Conservation (phyloP, 164 flowering plant genomes). For the Vitis riparia region DNA sequence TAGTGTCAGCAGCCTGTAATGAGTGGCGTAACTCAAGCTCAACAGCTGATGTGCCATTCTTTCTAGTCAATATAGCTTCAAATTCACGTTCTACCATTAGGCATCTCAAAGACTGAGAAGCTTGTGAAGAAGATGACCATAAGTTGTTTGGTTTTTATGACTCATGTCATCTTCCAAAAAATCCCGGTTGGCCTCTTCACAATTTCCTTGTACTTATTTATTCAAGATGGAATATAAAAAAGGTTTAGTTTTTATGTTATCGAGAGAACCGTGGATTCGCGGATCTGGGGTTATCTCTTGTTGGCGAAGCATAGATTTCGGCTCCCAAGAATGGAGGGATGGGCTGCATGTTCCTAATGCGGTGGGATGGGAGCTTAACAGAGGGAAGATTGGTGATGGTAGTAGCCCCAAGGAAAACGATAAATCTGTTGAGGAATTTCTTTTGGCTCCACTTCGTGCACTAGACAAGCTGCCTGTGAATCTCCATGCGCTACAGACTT, state of each 20-base stretch:
- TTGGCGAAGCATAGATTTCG: constrained; percentile 78
- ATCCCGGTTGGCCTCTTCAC: constrained; percentile 99
- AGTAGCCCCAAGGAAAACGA: constrained; percentile 63
- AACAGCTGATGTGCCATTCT: too few species aligned
- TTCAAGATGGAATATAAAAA: constrained; percentile 67
- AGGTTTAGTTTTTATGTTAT: constrained; percentile 76
- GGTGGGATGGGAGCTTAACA: constrained; percentile 84
- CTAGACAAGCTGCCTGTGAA: constrained; percentile 89
- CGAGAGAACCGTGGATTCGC: constrained; percentile 92
- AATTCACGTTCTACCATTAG: constrained; percentile 60
- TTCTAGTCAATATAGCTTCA: constrained; percentile 17
- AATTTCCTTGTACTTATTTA: constrained; percentile 74
- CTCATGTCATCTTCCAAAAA: constrained; percentile 80
- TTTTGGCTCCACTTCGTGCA: constrained; percentile 79
- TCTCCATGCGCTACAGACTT: constrained; percentile 75
- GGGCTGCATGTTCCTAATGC: constrained; percentile 53
- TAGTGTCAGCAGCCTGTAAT: too few species aligned
- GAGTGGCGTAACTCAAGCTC: too few species aligned
- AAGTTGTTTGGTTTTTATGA: constrained; percentile 97
- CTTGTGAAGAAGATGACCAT: constrained; percentile 49
- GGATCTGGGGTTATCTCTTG: constrained; percentile 74
- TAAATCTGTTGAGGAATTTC: constrained; percentile 77
- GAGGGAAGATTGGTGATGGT: constrained; percentile 61
- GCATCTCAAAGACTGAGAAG: constrained; percentile 72
- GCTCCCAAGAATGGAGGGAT: constrained; percentile 58